Evolutionary conservation across 192 early-diverging fungal genomes (phyloP), one percentile per base, ranked within the genome.

Genomic region (Coemansia sp.): DNA sequence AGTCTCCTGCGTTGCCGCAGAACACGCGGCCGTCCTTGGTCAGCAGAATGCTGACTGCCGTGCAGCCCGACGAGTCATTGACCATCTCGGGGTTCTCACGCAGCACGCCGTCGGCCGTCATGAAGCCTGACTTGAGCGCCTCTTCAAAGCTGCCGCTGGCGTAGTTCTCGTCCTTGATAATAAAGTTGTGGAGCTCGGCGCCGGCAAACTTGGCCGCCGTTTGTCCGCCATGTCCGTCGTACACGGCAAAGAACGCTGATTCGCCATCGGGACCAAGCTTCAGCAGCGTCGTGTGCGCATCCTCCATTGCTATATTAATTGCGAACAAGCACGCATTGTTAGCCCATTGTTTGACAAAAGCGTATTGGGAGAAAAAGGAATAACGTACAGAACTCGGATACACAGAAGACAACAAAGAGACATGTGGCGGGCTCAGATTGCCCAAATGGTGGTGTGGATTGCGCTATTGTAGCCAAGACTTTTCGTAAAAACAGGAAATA

Each of bases 1-100:
- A 97, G 79, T 99, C 97, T 56, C 97, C 97, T 1, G 96, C 94
- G 66, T 99, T 99, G 48, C 85, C 88, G 58, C 93, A 90, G 80
- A 84, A 89, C 65, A 94, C 81, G 1, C 69, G 58, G 56, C 92
- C 88, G 54, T 96, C 91, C 58, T 91, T 90, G 24, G 93, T 91
- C 27, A 99, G 79, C 47, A 96, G 82, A 2, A 85, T 85, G 24
- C 89, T 83, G 24, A 99, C 92, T n/a, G 97, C 94, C 11, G 97
- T 99, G 84, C 97, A 99, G 37, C 97, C 97, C 9, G 95, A 92
- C 22, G 94, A 87, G 66, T 99, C 94, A 61, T 81, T 79, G 35
- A 67, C 76, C 77, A 90, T 92, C 54, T 87, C 83, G 21, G 90
- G 86, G 63, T 91, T 90, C 93, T 84, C 81, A 49, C 85, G 84